Conservation (phyloP, 2,329 filamentous ascomycete species). For the Fusarium solani-melongenae region DNA sequence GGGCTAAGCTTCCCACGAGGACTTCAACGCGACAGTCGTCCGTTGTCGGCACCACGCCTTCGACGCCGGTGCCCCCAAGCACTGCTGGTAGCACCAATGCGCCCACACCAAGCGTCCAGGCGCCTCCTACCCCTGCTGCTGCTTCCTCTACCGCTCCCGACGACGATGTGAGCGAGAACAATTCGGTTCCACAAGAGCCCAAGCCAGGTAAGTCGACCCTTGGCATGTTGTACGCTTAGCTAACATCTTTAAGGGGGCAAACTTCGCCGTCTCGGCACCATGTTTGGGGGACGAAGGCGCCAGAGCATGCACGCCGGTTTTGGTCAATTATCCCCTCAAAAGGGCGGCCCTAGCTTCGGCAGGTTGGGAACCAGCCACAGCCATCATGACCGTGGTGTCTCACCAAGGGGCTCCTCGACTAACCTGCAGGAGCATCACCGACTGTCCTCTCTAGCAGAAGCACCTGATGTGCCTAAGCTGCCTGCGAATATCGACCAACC, state of each 20-base stretch:
- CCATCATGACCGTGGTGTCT: conserved; percentile 57
- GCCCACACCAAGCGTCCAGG: conserved; percentile 19
- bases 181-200: conserved; percentile 45
- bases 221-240: neutral
- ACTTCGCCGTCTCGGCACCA: conserved; percentile 74
- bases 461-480: conserved; percentile 54
- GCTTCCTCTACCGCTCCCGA: conserved; percentile 35
- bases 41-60: conserved; percentile 41
- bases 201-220: conserved; percentile 49
- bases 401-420: conserved; percentile 68
- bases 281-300: conserved; percentile 70
- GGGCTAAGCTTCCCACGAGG: conserved; percentile 50
- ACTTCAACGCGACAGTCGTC: conserved; percentile 57
- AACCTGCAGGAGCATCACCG: conserved; percentile 67
- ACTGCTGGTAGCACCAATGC: conserved; percentile 39
- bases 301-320: conserved; percentile 75
- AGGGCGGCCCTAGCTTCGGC: conserved; percentile 66
- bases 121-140: conserved; percentile 24
- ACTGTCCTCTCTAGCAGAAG: conserved; percentile 68
- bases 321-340: conserved; percentile 66
- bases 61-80: conserved; percentile 41
- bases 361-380: conserved; percentile 72
- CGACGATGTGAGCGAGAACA: conserved; percentile 57
- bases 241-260: conserved; percentile 60
- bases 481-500: conserved; percentile 43